These are phyloP conservation scores for Teratosphaeriaceae sp. DNA, from an alignment of 2,329 filamentous ascomycete species.

Conservation along the genomic window DNA sequence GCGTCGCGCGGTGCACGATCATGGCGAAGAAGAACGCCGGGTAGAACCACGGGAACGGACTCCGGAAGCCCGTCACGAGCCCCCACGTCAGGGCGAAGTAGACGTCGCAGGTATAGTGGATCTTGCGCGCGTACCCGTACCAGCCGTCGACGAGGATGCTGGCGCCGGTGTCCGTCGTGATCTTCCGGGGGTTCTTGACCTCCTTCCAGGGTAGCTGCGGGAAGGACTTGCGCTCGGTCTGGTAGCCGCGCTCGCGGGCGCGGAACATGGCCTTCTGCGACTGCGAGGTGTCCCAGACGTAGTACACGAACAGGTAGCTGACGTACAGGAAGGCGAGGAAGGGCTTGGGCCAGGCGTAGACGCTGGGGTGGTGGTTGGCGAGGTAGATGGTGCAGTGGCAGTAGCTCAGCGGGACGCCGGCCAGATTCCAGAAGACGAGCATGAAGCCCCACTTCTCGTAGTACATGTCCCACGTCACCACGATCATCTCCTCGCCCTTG, in stretches of 20 bases:
- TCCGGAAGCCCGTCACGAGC: slow-evolving; percentile 71
- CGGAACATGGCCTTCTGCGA: slow-evolving; percentile 93
- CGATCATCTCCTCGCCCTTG: slow-evolving; percentile 87
- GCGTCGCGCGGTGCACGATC: slow-evolving; percentile 70
- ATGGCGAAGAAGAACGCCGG: slow-evolving; percentile 72
- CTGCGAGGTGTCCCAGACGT: slow-evolving; percentile 88
- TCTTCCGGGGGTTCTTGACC: slow-evolving; percentile 71
- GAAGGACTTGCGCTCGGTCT: slow-evolving; percentile 69
- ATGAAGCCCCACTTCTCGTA: slow-evolving; percentile 97
- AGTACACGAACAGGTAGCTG: slow-evolving; percentile 77
- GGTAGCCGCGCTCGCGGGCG: slow-evolving; percentile 65
- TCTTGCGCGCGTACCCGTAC: slow-evolving; percentile 50
- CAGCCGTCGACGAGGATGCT: slow-evolving; percentile 78
- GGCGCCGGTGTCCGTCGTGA: slow-evolving; percentile 65
- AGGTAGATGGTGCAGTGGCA: slow-evolving; percentile 91
- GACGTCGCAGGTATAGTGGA: slow-evolving; percentile 71
- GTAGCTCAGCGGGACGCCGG: slow-evolving; percentile 83
- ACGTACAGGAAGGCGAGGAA: slow-evolving; percentile 59
- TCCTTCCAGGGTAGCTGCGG: slow-evolving; percentile 87
- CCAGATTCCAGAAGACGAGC: slow-evolving; percentile 96
- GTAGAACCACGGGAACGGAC: slow-evolving; percentile 87
- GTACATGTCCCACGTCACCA: slow-evolving; percentile 93
- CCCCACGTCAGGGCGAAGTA: slow-evolving; percentile 75
- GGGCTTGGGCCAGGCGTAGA: slow-evolving; percentile 69
- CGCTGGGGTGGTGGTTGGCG: slow-evolving; percentile 71